phyloP scores from a whole-genome alignment of 208 protist species.

The Kentomonas sorsogonicus region DNA sequence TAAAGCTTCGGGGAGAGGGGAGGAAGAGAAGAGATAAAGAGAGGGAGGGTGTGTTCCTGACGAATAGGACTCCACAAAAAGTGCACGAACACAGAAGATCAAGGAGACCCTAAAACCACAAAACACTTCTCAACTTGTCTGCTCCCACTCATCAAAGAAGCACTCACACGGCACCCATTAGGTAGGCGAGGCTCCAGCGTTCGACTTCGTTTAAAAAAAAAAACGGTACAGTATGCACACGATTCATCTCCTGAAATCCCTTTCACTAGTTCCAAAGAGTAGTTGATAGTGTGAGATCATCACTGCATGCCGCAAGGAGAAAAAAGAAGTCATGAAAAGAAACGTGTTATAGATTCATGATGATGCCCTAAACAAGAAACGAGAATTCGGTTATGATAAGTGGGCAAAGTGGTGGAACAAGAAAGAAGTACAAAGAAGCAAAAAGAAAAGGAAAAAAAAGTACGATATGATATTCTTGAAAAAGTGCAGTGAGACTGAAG shows the following conservation, averaged over 20 bases:
- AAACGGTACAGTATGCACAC: neutral
- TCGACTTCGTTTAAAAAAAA: too few relatives aligned
- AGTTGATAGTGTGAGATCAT: neutral
- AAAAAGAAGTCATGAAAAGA: conserved; percentile 1
- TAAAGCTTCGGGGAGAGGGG: neutral
- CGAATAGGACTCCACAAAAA: neutral
- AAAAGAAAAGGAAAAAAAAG: conserved; percentile 2
- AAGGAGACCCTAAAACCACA: too few relatives aligned
- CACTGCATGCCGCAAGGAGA: neutral
- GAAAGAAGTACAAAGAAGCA: neutral
- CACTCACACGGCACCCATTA: too few relatives aligned
- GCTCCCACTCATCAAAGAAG: too few relatives aligned
- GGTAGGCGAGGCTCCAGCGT: too few relatives aligned
- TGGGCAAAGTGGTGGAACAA: too few relatives aligned
- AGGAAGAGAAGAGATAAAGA: neutral
- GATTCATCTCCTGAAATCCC: neutral
- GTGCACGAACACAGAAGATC: conserved; percentile 1
- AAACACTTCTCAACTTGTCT: too few relatives aligned
- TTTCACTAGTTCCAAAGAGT: neutral
- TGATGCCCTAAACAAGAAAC: too few relatives aligned
- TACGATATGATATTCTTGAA: neutral
- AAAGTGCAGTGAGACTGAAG: too few relatives aligned
- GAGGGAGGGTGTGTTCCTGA: neutral
- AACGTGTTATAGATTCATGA: too few relatives aligned
- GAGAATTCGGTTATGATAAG: too few relatives aligned